These are phyloP conservation scores for Cyclotella kingstonii DNA, from an alignment of 108 stramenopile genomes.

Conservation along the genomic window DNA sequence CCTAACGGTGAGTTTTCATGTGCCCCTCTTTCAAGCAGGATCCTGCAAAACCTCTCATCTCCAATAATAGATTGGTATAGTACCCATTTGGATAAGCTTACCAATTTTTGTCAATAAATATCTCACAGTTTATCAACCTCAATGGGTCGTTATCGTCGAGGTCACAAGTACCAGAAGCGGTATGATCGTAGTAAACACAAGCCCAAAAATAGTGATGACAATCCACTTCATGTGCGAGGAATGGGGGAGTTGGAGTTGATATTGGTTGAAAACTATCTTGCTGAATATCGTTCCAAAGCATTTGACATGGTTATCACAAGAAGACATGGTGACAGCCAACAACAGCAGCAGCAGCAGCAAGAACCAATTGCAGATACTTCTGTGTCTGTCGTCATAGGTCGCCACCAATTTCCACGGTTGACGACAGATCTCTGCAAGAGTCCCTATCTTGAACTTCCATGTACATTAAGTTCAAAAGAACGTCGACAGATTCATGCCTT, in stretches of 20 bases:
- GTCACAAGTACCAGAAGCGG: not conserved
- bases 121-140: too few species aligned
- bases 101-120: too few species aligned
- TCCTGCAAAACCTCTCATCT: too few species aligned
- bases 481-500: slow-evolving; percentile 63
- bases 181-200: not conserved
- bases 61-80: too few species aligned
- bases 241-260: slow-evolving; percentile 22
- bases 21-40: too few species aligned
- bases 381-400: slow-evolving; percentile 33
- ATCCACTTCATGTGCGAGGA: not conserved
- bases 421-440: slow-evolving; percentile 28
- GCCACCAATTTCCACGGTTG: slow-evolving; percentile 46
- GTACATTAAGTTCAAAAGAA: slow-evolving; percentile 50
- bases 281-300: slow-evolving; percentile 29
- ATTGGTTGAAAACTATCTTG: slow-evolving; percentile 34
- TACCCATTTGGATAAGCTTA: too few species aligned
- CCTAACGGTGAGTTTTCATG: too few species aligned
- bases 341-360: not conserved
- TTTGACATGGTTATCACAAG: slow-evolving; percentile 10
- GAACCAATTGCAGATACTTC: not conserved
- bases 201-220: not conserved
- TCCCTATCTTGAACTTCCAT: slow-evolving; percentile 67
- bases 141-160: slow-evolving; percentile 10
- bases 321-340: too few species aligned